Base-by-base conservation (phyloP, 345 rosid genomes). In the Atalantia buxifolia region DNA sequence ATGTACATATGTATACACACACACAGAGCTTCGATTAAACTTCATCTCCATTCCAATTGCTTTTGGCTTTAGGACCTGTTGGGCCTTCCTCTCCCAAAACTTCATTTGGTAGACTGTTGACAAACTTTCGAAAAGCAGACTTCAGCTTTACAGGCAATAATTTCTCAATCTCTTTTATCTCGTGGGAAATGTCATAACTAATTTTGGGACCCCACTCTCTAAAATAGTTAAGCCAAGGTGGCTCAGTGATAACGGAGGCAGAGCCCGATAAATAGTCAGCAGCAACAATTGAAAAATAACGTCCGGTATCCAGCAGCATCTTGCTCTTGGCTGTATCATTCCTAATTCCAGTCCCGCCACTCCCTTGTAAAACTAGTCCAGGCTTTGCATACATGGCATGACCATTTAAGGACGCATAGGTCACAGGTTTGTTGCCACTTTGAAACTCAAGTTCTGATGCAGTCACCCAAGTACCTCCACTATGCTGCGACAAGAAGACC, bases 121-220 rank as follows among this genome's bases (percentile, higher is more conserved):
- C 69, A 50, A 91, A 73, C 36, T 87, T 85, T 25, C 74, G 77
- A 68, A 94, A 91, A 6, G 82, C 89, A 60, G 87, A 81, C 80
- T 83, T 91, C 31, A 94, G 85, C 68, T 56, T 45, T 27, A 83
- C 87, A 4, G 88, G 86, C 87, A 94, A 72, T 19, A 86, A 1
- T 71, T 80, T 88, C 79, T 66, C 91, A 10, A 88, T 76, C 66
- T 81, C 81, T 74, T 72, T 80, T 7, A 89, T 66, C 80, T 90
- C 84, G 7, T 81, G 89, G 0, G 61, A 85, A 9, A 85, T 60
- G 36, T 88, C 77, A 69, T 94, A 92, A 40, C 77, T 81, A 70
- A 93, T 85, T 69, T 88, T 92, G 0, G 97, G 97, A 63, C 97
- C 98, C 97, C 98, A 93, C 75, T 89, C 76, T 82, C 95, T 87